These are phyloP conservation scores for Ceratobasidium sp. DNA, from an alignment of 1,284 basidiomycete species.

Conservation along the genomic window DNA sequence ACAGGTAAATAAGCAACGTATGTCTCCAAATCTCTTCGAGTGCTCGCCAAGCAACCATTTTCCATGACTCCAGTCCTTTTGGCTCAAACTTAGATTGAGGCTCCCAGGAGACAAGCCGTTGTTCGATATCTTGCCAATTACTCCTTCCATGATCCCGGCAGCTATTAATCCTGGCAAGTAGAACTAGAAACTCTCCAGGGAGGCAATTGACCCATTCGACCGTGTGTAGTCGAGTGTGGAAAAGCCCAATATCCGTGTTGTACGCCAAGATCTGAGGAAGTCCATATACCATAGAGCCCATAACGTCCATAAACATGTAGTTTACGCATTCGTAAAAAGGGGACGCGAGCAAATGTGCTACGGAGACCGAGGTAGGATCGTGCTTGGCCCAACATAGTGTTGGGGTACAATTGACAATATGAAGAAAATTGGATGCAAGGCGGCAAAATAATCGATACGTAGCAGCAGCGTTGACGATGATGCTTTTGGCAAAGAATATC, in stretches of 20 bases:
- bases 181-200: not conserved
- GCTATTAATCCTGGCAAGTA: not conserved
- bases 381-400: not conserved
- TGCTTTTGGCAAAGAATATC: not conserved
- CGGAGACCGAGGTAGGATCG: not conserved
- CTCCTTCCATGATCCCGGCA: not conserved
- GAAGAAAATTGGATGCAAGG: not conserved
- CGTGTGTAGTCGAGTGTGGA: not conserved
- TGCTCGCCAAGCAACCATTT: not conserved
- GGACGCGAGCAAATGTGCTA: conserved; percentile 1
- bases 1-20: conserved; percentile 7
- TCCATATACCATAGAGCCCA: conserved; percentile 9
- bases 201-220: not conserved
- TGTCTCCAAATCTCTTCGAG: conserved; percentile 19
- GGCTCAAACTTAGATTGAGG: not conserved
- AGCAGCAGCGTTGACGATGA: not conserved
- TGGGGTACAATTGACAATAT: not conserved
- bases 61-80: conserved; percentile 4
- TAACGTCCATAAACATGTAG: not conserved
- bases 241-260: not conserved
- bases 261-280: not conserved
- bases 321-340: not conserved
- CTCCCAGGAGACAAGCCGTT: not conserved
- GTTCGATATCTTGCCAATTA: not conserved
- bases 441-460: not conserved